Evolutionary conservation across 768 basidiomycete species (phyloP).

Genomic region (Pulveroboletus frians): DNA sequence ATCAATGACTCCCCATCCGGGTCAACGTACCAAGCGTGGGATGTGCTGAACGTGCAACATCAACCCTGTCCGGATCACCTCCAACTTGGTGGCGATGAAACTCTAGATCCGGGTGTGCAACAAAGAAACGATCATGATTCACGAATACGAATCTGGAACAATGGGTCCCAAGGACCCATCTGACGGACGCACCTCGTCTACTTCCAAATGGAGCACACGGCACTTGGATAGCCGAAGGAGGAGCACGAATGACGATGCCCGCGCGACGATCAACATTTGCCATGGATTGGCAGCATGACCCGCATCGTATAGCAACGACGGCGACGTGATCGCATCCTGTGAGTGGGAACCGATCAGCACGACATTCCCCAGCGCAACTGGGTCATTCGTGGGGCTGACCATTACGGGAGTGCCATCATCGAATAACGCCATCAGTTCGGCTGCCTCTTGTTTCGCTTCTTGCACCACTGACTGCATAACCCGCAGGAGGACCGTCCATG

Average conservation of each 20-base stretch:
- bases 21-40: conserved; percentile 14
- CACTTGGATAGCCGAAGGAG: conserved; percentile 15
- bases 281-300: neutral
- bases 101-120: neutral
- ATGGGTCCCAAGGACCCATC: neutral
- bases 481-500: conserved; percentile 9
- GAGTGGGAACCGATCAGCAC: neutral
- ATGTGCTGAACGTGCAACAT: conserved; percentile 6
- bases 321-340: conserved; percentile 7
- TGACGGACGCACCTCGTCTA: conserved; percentile 18
- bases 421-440: conserved; percentile 11
- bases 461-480: conserved; percentile 5
- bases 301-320: neutral
- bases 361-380: neutral
- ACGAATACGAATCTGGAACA: neutral
- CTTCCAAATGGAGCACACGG: conserved; percentile 21
- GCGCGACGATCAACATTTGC: conserved; percentile 21
- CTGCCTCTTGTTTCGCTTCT: conserved; percentile 17
- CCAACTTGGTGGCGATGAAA: conserved; percentile 14
- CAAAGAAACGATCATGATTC: neutral
- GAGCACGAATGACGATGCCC: conserved; percentile 16
- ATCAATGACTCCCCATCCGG: neutral
- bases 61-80: conserved; percentile 19
- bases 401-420: conserved; percentile 1
- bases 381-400: conserved; percentile 6